Percentiles rank a stretch among this genome's conserved stretches.
These are phyloP conservation scores for Dictyostelium citrinum DNA, from an alignment of 78 protist genomes.

Conservation along the genomic window DNA sequence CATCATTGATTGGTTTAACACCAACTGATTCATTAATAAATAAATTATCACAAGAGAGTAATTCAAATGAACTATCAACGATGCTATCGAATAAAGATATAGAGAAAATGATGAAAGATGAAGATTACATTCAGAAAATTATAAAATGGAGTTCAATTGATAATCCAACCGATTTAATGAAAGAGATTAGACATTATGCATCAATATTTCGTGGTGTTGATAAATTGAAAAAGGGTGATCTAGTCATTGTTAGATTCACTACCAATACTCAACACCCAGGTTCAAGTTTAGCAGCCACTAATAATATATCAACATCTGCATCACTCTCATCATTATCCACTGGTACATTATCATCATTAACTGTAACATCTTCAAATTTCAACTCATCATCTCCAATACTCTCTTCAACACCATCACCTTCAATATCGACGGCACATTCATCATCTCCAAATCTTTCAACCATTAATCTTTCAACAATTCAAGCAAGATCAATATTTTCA, in stretches of 20 bases:
- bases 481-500: neutral
- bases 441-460: neutral
- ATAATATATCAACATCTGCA: neutral
- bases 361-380: neutral
- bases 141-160: constrained; percentile 67
- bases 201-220: constrained; percentile 67
- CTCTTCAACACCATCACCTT: neutral
- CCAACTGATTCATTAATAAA: constrained; percentile 18
- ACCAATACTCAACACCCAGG: neutral
- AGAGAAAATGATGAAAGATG: neutral
- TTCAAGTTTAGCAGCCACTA: neutral
- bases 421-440: neutral
- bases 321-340: neutral
- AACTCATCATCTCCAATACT: neutral
- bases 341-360: neutral
- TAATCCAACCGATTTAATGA: neutral
- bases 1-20: constrained; percentile 14
- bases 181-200: constrained; percentile 39
- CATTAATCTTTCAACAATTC: neutral
- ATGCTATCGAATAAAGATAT: neutral
- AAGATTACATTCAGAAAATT: neutral
- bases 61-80: neutral
- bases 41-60: constrained; percentile 25
- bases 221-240: constrained; percentile 50
- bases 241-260: constrained; percentile 19